Base-by-base conservation (phyloP, 495 filamentous ascomycete genomes). In the Tuber umbilicatum region DNA sequence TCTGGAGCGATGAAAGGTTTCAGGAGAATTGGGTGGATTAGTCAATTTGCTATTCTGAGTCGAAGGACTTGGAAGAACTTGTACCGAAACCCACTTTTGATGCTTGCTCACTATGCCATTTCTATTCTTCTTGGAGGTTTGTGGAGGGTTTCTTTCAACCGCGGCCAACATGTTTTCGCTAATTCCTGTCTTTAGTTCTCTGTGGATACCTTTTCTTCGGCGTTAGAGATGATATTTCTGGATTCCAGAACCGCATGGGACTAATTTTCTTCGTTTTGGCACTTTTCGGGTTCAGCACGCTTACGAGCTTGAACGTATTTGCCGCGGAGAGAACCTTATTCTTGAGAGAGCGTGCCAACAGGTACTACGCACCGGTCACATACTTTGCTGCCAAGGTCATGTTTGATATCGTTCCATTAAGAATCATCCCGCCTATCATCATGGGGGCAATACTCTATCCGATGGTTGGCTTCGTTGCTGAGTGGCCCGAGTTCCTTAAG, bases 21-120 rank as follows among this genome's bases (percentile, higher is more conserved):
- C 84, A 89, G 89, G 72, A 91, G 94, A 73, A 84, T 97, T 75
- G 89, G 96, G 37, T 89, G 90, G 74, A 72, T 87, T 17, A 86
- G 91, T 41, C 95, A 99, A 81, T 97, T 98, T 83, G 80, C 88
- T 42, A 97, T 99, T 78, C 86, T 99, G 38, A 96, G 93, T 10
- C 87, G 89, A 78, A 89, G 95, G 41, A 99, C 96, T 0, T 98
- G 96, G 96, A 91, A 90, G 75, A 99, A 99, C 80, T 89, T 99
- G 4, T 97, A 99, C 85, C 90, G 95, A 55, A 97, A 99, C 83
- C 95, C 95, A 27, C 94, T 97, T 90, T 85, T 99, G 68, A 99
- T 99, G 95, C 88, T 99, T 69, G 97, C 96, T 0, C 95, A 99
- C 85, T 99, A 99, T 83, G 94, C 94, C n/a, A 98, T 97, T 78